phyloP scores from a whole-genome alignment of 2,329 filamentous ascomycete genomes.

The Fusarium multiceps region DNA sequence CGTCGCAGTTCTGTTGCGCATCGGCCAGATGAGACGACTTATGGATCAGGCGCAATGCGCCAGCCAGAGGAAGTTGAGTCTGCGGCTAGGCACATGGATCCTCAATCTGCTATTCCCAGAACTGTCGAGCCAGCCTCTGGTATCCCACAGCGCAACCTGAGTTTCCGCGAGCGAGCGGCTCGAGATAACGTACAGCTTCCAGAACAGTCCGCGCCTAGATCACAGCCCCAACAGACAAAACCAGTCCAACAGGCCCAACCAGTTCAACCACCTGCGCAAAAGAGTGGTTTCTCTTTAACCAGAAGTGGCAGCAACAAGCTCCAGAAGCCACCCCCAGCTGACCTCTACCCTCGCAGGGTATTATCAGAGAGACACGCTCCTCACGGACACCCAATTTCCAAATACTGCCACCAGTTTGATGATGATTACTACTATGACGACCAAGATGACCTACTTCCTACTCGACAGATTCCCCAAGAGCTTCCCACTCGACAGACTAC shows the following conservation, averaged over 20 bases:
- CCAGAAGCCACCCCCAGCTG: slow-evolving; percentile 67
- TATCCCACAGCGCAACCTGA: slow-evolving; percentile 65
- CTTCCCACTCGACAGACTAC: slow-evolving; percentile 22
- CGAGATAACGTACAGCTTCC: slow-evolving; percentile 56
- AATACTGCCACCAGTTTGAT: slow-evolving; percentile 25
- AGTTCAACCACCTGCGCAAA: slow-evolving; percentile 46
- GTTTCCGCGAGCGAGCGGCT: slow-evolving; percentile 69
- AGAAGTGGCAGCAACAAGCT: slow-evolving; percentile 69
- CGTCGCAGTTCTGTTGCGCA: slow-evolving; percentile 37
- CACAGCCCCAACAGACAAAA: slow-evolving; percentile 46
- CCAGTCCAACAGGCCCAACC: slow-evolving; percentile 44
- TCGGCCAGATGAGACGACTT: slow-evolving; percentile 35
- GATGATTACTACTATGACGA: slow-evolving; percentile 38
- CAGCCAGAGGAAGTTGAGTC: slow-evolving; percentile 33
- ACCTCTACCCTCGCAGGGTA: slow-evolving; percentile 57
- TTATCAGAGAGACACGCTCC: slow-evolving; percentile 55
- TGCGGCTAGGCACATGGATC: slow-evolving; percentile 32
- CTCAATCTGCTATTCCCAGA: slow-evolving; percentile 56
- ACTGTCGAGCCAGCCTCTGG: slow-evolving; percentile 54
- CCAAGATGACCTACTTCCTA: slow-evolving; percentile 24
- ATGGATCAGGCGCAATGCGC: slow-evolving; percentile 38
- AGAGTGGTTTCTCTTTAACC: slow-evolving; percentile 53
- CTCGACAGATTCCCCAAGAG: slow-evolving; percentile 27
- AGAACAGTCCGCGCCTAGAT: slow-evolving; percentile 42
- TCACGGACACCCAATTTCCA: slow-evolving; percentile 17